Conservation (phyloP, 768 basidiomycete species). For the Tylopilus rubrobrunneus region DNA sequence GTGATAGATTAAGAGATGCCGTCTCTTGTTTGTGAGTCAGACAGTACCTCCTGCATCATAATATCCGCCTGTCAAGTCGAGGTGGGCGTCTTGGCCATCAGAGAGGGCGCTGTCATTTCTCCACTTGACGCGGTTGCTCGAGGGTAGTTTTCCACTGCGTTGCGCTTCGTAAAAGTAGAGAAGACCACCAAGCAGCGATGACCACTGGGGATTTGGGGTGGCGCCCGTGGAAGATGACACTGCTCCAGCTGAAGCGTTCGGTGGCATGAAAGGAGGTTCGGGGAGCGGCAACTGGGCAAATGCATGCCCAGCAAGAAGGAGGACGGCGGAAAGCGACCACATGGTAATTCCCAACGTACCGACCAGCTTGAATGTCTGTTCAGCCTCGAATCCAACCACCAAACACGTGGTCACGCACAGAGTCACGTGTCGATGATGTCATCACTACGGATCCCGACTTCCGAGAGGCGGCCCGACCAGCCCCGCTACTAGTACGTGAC, state of each 20-base stretch:
- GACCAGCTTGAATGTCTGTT: neutral
- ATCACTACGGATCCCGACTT: neutral
- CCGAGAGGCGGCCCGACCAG: no score
- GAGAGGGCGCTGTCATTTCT: constrained; percentile 74
- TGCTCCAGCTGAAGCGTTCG: constrained; percentile 54
- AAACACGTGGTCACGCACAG: constrained; percentile 24
- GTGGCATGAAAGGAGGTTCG: constrained; percentile 60
- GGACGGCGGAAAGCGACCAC: constrained; percentile 15
- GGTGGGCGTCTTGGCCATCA: constrained; percentile 70
- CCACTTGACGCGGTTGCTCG: constrained; percentile 76
- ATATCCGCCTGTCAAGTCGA: constrained; percentile 84
- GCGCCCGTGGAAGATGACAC: constrained; percentile 36
- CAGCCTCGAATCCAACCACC: neutral
- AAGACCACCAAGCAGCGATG: constrained; percentile 71
- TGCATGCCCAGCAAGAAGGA: constrained; percentile 26
- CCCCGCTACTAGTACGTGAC: no score
- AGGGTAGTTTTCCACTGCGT: constrained; percentile 70
- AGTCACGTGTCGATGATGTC: constrained; percentile 19
- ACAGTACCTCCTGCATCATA: constrained; percentile 86
- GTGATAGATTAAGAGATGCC: neutral
- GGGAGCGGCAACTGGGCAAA: constrained; percentile 62
- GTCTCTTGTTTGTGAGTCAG: neutral
- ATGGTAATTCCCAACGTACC: constrained; percentile 6
- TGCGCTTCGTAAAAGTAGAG: constrained; percentile 93
- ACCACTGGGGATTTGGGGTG: constrained; percentile 76